A percentile compares a stretch with the other conserved stretches of the same genome.
Conservation (phyloP, 1,284 basidiomycete species). For the Cerioporus squamosus region DNA sequence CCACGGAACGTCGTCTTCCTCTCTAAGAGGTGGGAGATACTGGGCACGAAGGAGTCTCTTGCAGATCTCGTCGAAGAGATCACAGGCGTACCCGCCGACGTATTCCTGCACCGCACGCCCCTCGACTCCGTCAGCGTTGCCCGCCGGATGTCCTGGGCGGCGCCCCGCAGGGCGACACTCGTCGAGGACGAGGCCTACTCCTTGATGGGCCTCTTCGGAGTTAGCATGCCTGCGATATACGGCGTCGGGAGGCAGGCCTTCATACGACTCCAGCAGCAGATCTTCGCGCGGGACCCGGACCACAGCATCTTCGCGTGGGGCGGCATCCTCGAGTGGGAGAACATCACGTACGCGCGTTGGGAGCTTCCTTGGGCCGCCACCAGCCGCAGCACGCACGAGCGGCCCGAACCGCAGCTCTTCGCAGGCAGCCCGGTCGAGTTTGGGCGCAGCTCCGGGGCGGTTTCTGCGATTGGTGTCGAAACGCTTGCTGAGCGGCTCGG, state of each 20-base stretch:
- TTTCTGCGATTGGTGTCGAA: neutral
- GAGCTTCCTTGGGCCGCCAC: neutral
- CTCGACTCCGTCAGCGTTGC: neutral
- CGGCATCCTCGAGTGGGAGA: constrained; percentile 5
- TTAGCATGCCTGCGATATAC: neutral
- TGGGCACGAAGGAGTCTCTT: constrained; percentile 4
- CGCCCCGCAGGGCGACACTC: neutral
- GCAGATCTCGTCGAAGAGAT: neutral
- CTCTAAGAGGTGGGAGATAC: neutral
- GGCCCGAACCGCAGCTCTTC: neutral
- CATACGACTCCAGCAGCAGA: constrained; percentile 2
- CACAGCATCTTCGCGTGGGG: constrained; percentile 6
- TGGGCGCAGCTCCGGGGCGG: neutral
- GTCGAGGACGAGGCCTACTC: constrained; percentile 5
- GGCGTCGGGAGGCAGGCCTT: neutral
- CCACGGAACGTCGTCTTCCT: constrained; percentile 3
- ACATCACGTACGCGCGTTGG: constrained; percentile 1
- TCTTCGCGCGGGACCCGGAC: neutral
- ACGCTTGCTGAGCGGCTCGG: neutral
- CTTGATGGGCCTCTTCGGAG: constrained; percentile 3
- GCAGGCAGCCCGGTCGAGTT: neutral
- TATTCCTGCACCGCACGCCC: neutral
- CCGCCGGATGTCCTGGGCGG: constrained; percentile 4
- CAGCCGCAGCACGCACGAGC: neutral
- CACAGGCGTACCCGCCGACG: neutral